phyloP scores from a whole-genome alignment of 768 basidiomycete species.

The Boletus vinaceobasis region DNA sequence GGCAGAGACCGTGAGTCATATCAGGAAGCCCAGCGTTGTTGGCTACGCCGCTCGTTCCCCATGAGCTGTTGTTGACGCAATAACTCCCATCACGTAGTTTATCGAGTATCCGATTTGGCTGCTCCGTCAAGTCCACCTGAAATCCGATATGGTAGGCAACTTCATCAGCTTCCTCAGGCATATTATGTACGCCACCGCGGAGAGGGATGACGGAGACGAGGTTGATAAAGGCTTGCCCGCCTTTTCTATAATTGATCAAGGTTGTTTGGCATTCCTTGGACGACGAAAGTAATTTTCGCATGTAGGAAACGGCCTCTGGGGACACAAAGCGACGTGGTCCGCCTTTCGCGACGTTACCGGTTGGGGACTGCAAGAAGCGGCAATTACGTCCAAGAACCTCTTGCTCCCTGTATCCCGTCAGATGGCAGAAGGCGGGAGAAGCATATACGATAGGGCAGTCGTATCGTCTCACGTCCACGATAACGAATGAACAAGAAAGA shows the following conservation, averaged over 20 bases:
- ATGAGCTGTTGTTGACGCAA: constrained; percentile 54
- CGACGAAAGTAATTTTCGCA: constrained; percentile 62
- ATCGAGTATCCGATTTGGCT: constrained; percentile 79
- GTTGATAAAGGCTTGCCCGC: constrained; percentile 85
- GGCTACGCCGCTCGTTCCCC: background rate
- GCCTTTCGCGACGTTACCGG: constrained; percentile 49
- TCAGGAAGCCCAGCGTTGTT: background rate
- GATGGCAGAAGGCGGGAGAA: constrained; percentile 72
- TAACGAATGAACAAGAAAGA: constrained; percentile 86
- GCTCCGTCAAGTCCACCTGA: constrained; percentile 88
- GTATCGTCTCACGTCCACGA: constrained; percentile 76
- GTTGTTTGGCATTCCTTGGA: constrained; percentile 88
- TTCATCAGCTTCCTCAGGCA: constrained; percentile 57
- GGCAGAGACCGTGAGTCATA: constrained; percentile 4
- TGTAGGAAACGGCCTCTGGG: constrained; percentile 58
- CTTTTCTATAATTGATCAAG: constrained; percentile 86
- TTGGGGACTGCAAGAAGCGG: constrained; percentile 83
- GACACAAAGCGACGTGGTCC: constrained; percentile 59
- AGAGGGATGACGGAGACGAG: constrained; percentile 90
- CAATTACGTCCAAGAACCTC: constrained; percentile 91
- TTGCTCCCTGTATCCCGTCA: constrained; percentile 70
- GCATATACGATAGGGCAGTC: constrained; percentile 92
- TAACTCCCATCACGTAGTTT: constrained; percentile 79
- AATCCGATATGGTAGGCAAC: constrained; percentile 90
- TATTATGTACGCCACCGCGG: constrained; percentile 50